Conservation (phyloP, 345 rosid species). For the Citrus unshiu region DNA sequence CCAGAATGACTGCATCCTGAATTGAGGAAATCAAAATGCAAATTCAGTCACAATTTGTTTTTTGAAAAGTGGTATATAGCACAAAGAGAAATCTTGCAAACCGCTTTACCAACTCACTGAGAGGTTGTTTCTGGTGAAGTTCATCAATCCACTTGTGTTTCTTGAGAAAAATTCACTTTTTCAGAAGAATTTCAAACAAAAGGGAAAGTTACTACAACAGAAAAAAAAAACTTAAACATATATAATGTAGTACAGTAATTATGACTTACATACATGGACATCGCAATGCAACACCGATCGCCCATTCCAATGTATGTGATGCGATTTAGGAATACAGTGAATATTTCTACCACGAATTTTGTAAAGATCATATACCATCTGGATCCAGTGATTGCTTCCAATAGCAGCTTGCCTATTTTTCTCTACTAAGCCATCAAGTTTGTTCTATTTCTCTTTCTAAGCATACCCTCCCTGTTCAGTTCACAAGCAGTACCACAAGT, state of each 20-base stretch:
- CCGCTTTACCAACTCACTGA: constrained; percentile 59
- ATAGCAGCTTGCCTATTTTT: constrained; percentile 20
- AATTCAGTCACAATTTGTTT: neutral
- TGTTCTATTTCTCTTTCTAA: constrained; percentile 5
- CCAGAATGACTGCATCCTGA: constrained; percentile 68
- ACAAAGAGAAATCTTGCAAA: constrained; percentile 14
- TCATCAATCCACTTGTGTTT: constrained; percentile 74
- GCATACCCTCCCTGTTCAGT: neutral
- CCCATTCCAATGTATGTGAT: constrained; percentile 75
- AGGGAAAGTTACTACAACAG: constrained; percentile 13
- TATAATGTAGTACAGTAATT: constrained; percentile 24
- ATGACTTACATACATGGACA: constrained; percentile 96
- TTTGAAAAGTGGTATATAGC: neutral
- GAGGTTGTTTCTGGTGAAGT: constrained; percentile 47
- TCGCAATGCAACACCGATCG: constrained; percentile 45
- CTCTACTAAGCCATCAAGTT: constrained; percentile 31
- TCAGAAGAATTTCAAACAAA: constrained; percentile 23
- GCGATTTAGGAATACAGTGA: constrained; percentile 53
- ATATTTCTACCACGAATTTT: constrained; percentile 22
- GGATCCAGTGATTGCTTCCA: constrained; percentile 49
- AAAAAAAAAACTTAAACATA: constrained; percentile 1
- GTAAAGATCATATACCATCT: constrained; percentile 32
- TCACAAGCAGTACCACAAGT: constrained; percentile 6
- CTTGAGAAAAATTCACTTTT: constrained; percentile 32
- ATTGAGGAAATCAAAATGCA: constrained; percentile 8